phyloP scores from a whole-genome alignment of 2,329 filamentous ascomycete genomes.

The Monilinia fructigena region DNA sequence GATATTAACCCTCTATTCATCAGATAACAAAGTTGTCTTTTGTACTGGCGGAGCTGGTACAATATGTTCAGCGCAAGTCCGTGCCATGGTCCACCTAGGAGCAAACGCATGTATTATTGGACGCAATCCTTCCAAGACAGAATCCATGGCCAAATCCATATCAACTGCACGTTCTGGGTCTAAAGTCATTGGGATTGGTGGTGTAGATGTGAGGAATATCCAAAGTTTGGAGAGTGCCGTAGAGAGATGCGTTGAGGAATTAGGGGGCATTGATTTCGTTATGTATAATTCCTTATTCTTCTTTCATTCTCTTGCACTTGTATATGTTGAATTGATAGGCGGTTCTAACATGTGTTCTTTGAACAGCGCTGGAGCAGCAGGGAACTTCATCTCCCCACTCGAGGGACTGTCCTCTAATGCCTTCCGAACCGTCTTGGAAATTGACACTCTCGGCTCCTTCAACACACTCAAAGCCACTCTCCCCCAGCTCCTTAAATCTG shows the following conservation, averaged over 20 bases:
- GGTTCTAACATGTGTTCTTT: conserved; percentile 8
- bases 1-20: conserved; percentile 21
- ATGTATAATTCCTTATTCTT: conserved; percentile 61
- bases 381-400: conserved; percentile 90
- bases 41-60: conserved; percentile 92
- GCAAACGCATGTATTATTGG: conserved; percentile 94
- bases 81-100: conserved; percentile 85
- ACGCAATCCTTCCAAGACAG: conserved; percentile 84
- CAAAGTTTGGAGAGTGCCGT: conserved; percentile 71
- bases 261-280: conserved; percentile 87
- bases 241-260: conserved; percentile 74
- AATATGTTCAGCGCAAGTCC: conserved; percentile 92
- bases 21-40: conserved; percentile 86
- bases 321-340: neutral
- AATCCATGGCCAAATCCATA: conserved; percentile 76
- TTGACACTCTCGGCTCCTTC: conserved; percentile 90
- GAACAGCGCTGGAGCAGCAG: conserved; percentile 80
- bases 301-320: conserved; percentile 20
- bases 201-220: conserved; percentile 73
- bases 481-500: conserved; percentile 76
- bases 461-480: conserved; percentile 93
- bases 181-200: conserved; percentile 83
- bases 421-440: conserved; percentile 94
- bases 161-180: conserved; percentile 73
- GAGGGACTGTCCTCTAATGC: conserved; percentile 80